phyloP scores from a whole-genome alignment of 331 rosid genomes.

The Saraca asoca region DNA sequence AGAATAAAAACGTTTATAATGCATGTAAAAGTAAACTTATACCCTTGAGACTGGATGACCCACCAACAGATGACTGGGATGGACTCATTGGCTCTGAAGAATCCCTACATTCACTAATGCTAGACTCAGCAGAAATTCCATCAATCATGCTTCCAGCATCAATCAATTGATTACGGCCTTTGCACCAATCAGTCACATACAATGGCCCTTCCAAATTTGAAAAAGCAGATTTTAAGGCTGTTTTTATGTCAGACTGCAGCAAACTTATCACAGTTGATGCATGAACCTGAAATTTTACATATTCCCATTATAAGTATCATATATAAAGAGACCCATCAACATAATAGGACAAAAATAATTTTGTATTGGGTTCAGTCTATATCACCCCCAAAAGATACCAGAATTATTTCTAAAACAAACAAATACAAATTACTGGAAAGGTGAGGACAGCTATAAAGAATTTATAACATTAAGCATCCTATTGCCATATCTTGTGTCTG shows the following conservation, averaged over 20 bases:
- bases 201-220: slow-evolving; percentile 85
- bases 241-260: slow-evolving; percentile 90
- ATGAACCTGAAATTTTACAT: slow-evolving; percentile 64
- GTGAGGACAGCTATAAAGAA: not conserved
- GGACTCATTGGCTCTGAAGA: slow-evolving; percentile 93
- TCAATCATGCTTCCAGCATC: slow-evolving; percentile 66
- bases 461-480: slow-evolving; percentile 8
- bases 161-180: slow-evolving; percentile 76
- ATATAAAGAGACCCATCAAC: slow-evolving; percentile 22
- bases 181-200: slow-evolving; percentile 93
- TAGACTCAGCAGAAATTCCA: slow-evolving; percentile 82
- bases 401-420: not conserved
- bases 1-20: slow-evolving; percentile 30
- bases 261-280: slow-evolving; percentile 81
- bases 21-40: slow-evolving; percentile 26
- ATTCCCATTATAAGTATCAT: slow-evolving; percentile 30
- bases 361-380: slow-evolving; percentile 7
- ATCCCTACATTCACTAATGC: slow-evolving; percentile 83
- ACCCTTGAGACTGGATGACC: slow-evolving; percentile 82
- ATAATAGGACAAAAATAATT: slow-evolving; percentile 21
- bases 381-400: slow-evolving; percentile 14
- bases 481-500: slow-evolving; percentile 12
- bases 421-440: not conserved
- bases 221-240: slow-evolving; percentile 94
- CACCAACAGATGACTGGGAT: slow-evolving; percentile 80